phyloP scores from a whole-genome alignment of 371 early-diverging fungal species.

The Circinella minor region DNA sequence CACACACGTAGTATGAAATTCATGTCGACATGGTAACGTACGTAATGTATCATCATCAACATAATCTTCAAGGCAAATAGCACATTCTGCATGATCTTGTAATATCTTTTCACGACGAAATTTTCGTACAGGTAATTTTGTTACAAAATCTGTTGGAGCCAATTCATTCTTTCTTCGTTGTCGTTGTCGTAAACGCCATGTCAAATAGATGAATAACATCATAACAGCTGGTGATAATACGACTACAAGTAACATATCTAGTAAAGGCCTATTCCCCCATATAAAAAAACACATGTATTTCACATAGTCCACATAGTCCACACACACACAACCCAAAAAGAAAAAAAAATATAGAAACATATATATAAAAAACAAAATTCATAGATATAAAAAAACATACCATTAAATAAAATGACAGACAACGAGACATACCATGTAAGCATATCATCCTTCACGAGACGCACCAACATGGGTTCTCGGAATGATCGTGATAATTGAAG shows the following conservation, averaged over 20 bases:
- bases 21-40: slow-evolving; percentile 88
- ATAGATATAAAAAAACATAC: slow-evolving; percentile 1
- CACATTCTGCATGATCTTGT: slow-evolving; percentile 81
- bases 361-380: background rate
- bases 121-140: slow-evolving; percentile 68
- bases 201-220: slow-evolving; percentile 75
- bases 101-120: slow-evolving; percentile 53
- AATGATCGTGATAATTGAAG: slow-evolving; percentile 42
- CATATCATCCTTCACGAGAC: slow-evolving; percentile 45
- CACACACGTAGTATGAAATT: slow-evolving; percentile 92
- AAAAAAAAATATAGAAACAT: background rate
- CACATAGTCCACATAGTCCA: no score
- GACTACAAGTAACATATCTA: slow-evolving; percentile 75
- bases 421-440: slow-evolving; percentile 45
- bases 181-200: slow-evolving; percentile 76
- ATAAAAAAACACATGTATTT: no score
- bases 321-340: background rate
- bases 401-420: slow-evolving; percentile 11
- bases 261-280: slow-evolving; percentile 52
- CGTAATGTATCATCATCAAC: slow-evolving; percentile 81
- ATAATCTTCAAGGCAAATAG: slow-evolving; percentile 95
- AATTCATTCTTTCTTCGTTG: slow-evolving; percentile 74
- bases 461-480: slow-evolving; percentile 42
- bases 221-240: slow-evolving; percentile 77
- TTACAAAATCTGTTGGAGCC: slow-evolving; percentile 76